Conservation (phyloP, 352 stramenopile species). For the Phytopythium chamaehyphon region DNA sequence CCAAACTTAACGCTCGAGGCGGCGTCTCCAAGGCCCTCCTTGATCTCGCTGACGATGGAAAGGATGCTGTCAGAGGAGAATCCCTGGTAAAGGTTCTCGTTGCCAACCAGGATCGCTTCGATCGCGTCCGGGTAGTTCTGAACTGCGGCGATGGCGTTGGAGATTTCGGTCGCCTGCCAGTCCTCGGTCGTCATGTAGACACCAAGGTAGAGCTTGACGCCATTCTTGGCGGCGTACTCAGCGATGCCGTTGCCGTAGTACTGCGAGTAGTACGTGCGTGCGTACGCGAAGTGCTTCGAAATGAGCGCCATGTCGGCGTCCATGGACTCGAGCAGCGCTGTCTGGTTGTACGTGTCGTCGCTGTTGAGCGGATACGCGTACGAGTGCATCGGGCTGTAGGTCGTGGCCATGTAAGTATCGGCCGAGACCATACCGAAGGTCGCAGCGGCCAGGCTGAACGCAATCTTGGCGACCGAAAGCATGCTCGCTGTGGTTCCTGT, state of each 20-base stretch:
- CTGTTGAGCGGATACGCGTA: constrained; percentile 38
- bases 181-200: constrained; percentile 45
- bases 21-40: constrained; percentile 17
- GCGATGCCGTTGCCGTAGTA: constrained; percentile 44
- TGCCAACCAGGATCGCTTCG: constrained; percentile 47
- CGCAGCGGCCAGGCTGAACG: not conserved
- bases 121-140: constrained; percentile 40
- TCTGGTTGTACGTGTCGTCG: constrained; percentile 11
- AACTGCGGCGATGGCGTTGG: constrained; percentile 34
- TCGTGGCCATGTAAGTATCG: constrained; percentile 30
- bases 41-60: constrained; percentile 22
- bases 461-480: constrained; percentile 5
- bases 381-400: constrained; percentile 55
- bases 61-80: constrained; percentile 24
- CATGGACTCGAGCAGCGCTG: constrained; percentile 21
- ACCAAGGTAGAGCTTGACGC: constrained; percentile 51
- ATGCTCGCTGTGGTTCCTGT: not conserved
- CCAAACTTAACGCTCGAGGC: constrained; percentile 41
- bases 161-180: constrained; percentile 40
- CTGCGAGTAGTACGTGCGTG: constrained; percentile 61
- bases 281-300: constrained; percentile 36
- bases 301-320: constrained; percentile 45
- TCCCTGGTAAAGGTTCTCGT: constrained; percentile 30
- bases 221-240: constrained; percentile 37
- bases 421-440: not conserved